Percentiles rank a stretch among this genome's conserved stretches.
phyloP scores from a whole-genome alignment of 495 filamentous ascomycete genomes.

The Lindgomyces ingoldianus region DNA sequence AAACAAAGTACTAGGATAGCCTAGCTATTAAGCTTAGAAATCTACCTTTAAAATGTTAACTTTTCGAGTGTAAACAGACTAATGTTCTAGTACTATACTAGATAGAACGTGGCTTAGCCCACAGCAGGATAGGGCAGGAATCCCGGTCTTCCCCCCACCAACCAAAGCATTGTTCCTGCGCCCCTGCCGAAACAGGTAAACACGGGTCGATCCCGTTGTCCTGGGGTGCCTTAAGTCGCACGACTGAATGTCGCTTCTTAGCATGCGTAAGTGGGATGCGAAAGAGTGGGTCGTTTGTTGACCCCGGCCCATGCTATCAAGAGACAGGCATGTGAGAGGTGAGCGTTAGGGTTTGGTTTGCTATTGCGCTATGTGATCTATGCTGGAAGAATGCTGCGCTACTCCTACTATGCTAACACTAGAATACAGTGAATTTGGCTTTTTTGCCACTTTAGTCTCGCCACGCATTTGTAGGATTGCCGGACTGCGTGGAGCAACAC shows the following conservation, averaged over 20 bases:
- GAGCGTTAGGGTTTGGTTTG: background rate
- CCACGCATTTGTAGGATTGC: background rate
- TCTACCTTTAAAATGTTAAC: too few relatives aligned
- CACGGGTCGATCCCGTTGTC: background rate
- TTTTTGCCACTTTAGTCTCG: too few relatives aligned
- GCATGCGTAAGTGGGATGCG: background rate
- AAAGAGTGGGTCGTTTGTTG: background rate
- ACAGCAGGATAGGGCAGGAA: background rate
- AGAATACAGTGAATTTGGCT: too few relatives aligned
- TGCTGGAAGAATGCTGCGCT: background rate
- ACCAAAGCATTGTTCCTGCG: background rate
- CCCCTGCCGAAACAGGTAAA: background rate
- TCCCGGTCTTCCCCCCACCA: background rate
- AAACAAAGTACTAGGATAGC: too few relatives aligned
- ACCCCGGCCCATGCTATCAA: background rate
- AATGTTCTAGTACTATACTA: too few relatives aligned
- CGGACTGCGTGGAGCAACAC: background rate
- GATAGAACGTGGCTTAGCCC: background rate
- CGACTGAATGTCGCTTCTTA: background rate
- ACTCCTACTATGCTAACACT: background rate
- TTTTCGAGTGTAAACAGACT: too few relatives aligned
- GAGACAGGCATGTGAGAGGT: background rate
- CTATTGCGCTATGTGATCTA: background rate
- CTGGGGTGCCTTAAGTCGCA: background rate
- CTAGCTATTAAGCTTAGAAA: too few relatives aligned